These are phyloP conservation scores for Calonectria multiphialidica DNA, from an alignment of 2,329 filamentous ascomycete genomes.

Conservation along the genomic window DNA sequence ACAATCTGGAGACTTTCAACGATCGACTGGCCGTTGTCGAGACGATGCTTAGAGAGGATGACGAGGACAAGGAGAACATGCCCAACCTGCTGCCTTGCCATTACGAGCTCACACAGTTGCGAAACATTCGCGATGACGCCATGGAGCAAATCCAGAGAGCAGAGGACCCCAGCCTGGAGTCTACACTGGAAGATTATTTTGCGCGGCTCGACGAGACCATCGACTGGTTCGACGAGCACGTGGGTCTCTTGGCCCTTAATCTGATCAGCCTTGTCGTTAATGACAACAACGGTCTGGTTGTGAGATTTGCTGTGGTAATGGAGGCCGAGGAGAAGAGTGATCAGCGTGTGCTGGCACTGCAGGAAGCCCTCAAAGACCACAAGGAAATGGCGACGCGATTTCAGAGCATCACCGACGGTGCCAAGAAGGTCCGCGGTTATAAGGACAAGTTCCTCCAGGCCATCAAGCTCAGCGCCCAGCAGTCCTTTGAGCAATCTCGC, in stretches of 20 bases:
- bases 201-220: conserved; percentile 86
- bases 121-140: conserved; percentile 95
- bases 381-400: conserved; percentile 94
- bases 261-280: conserved; percentile 88
- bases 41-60: conserved; percentile 83
- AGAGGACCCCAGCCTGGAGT: conserved; percentile 79
- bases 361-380: conserved; percentile 95
- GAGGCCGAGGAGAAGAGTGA: conserved; percentile 98
- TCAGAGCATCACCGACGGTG: conserved; percentile 94
- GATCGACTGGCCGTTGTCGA: conserved; percentile 82
- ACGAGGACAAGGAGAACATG: conserved; percentile 88
- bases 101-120: conserved; percentile 89
- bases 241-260: conserved; percentile 89
- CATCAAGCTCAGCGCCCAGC: conserved; percentile 79
- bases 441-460: conserved; percentile 94
- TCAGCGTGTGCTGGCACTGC: conserved; percentile 87
- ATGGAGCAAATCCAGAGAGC: conserved; percentile 93
- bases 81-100: conserved; percentile 91
- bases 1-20: conserved; percentile 89
- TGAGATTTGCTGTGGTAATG: conserved; percentile 91
- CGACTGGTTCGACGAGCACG: conserved; percentile 95
- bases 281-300: conserved; percentile 90
- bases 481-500: conserved; percentile 78
- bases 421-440: conserved; percentile 92
- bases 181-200: conserved; percentile 92